Percentiles rank a stretch among this genome's conserved stretches.
Evolutionary conservation across 192 early-diverging fungal genomes (phyloP).

Genomic region (Coemansia sp.): DNA sequence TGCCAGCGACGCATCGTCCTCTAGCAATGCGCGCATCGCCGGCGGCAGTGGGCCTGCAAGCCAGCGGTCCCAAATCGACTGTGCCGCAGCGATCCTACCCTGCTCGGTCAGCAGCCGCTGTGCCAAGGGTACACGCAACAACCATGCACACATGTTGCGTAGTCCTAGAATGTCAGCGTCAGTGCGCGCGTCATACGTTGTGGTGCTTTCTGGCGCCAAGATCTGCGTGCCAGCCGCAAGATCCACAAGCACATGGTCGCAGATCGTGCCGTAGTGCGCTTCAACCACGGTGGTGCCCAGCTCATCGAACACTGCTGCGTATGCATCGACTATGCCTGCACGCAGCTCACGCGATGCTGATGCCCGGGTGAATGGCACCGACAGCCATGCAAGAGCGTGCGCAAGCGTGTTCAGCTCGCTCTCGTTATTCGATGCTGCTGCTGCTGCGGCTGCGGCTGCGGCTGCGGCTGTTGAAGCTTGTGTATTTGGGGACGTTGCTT

Average conservation of each 20-base stretch:
- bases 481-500: neutral
- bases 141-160: constrained; percentile 70
- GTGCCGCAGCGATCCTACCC: constrained; percentile 20
- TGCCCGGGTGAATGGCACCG: constrained; percentile 58
- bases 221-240: constrained; percentile 40
- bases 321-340: constrained; percentile 77
- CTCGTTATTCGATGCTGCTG: neutral
- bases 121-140: constrained; percentile 57
- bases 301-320: constrained; percentile 68
- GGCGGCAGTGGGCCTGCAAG: constrained; percentile 12
- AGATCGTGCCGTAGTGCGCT: constrained; percentile 68
- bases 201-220: constrained; percentile 16
- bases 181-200: constrained; percentile 58
- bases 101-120: constrained; percentile 7
- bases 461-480: neutral
- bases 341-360: constrained; percentile 69
- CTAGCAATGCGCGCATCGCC: neutral
- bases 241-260: constrained; percentile 62
- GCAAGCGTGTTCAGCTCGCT: constrained; percentile 52
- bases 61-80: constrained; percentile 26
- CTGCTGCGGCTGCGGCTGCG: neutral
- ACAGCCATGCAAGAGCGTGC: constrained; percentile 71
- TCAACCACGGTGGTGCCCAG: constrained; percentile 74
- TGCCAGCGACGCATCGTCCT: constrained; percentile 1
- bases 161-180: constrained; percentile 66